phyloP scores from a whole-genome alignment of 768 basidiomycete species.

The Strobilomyces echinocephalus region DNA sequence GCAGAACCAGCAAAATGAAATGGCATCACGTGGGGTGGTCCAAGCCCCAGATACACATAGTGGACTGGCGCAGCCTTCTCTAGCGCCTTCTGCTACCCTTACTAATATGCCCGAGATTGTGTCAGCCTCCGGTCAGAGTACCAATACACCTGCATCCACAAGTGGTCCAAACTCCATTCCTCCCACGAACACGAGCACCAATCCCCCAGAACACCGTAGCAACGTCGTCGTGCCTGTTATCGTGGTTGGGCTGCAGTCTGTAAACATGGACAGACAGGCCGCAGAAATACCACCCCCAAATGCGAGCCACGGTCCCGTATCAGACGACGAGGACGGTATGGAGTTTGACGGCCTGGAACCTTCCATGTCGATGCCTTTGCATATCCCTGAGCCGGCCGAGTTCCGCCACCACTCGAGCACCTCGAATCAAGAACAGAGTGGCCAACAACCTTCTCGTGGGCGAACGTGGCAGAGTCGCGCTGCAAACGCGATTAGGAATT shows the following conservation, averaged over 20 bases:
- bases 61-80: constrained; percentile 11
- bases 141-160: constrained; percentile 2
- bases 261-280: constrained; percentile 44
- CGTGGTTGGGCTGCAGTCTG: constrained; percentile 77
- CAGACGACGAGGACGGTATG: constrained; percentile 22
- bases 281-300: constrained; percentile 18
- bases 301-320: constrained; percentile 9
- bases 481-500: constrained; percentile 54
- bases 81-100: constrained; percentile 7
- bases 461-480: constrained; percentile 59
- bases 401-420: constrained; percentile 15
- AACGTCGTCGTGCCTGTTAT: constrained; percentile 74
- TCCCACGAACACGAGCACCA: constrained; percentile 13
- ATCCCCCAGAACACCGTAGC: constrained; percentile 22
- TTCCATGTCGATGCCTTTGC: constrained; percentile 23
- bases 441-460: constrained; percentile 27
- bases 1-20: constrained; percentile 22
- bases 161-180: constrained; percentile 14
- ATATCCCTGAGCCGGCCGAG: constrained; percentile 25
- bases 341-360: constrained; percentile 25
- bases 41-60: constrained; percentile 16
- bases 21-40: constrained; percentile 9
- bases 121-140: constrained; percentile 8
- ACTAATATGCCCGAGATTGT: constrained; percentile 17
- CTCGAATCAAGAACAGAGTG: constrained; percentile 13